Evolutionary conservation across 306 rosid species (phyloP), one percentile per base, ranked within the genome.

Genomic region (Sphenostylis stenocarpa): DNA sequence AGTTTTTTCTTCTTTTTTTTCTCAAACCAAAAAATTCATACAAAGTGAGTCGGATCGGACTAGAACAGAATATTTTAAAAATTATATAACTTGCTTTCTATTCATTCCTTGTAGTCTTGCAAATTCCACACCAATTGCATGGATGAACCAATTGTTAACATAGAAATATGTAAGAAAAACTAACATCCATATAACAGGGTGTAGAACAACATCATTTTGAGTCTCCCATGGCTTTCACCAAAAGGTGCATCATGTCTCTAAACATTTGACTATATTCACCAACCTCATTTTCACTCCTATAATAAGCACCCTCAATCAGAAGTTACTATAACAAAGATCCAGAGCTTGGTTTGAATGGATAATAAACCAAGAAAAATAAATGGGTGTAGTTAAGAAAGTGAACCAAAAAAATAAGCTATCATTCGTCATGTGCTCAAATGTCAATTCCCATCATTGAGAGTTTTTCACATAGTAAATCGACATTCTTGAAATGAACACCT

Each of bases 401-500:
- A 80, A 58, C 55, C 44, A 24, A 45, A 64, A 4, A 36, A 43
- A 55, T 78, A 73, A 63, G 65, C 55, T 77, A 64, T 53, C 53
- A 39, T 58, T 67, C 47, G 68, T 70, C 77, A 71, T 86, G 79
- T 11, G 80, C 21, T 78, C 82, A 79, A 31, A 90, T 86, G 66
- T 60, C 86, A 73, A 94, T 57, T 68, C 96, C 96, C 75, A 86
- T 74, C 47, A 7, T 41, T 12, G 85, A 86, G 47, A 94, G 87
- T 78, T 90, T 94, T 67, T 84, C 84, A 8, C 80, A 82, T 63
- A 94, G 86, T 53, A 26, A 56, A 44, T 87, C 80, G 52, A 80
- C 88, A 78, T 75, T 87, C 86, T 67, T 89, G 84, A 94, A 91
- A 83, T 87, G 95, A 38, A 91, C 70, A 78, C 98, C 93, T 56